These are phyloP conservation scores for Epicoccum sorghinum DNA, from an alignment of 2,329 filamentous ascomycete genomes.

Conservation along the genomic window DNA sequence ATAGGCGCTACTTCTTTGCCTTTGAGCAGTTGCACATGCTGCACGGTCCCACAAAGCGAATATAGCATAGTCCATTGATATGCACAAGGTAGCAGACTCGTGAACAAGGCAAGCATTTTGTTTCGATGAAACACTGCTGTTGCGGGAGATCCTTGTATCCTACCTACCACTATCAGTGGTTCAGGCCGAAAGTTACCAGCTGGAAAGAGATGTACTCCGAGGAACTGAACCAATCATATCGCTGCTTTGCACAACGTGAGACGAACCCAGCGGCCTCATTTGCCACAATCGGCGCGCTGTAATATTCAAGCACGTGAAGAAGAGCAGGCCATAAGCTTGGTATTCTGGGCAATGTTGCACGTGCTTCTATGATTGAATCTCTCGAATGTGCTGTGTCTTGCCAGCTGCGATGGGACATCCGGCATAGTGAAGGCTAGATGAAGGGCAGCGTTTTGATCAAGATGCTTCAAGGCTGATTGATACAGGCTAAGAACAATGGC, in stretches of 20 bases:
- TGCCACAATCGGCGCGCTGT: slow-evolving; percentile 7
- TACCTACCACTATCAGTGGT: not conserved
- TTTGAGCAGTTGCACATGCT: not conserved
- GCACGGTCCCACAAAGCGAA: not conserved
- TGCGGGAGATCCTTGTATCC: not conserved
- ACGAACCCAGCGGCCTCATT: slow-evolving; percentile 12
- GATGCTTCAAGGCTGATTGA: too few species aligned
- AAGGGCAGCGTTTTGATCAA: too few species aligned
- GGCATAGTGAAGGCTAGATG: too few species aligned
- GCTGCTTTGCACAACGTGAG: slow-evolving; percentile 26
- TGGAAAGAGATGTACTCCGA: slow-evolving; percentile 16
- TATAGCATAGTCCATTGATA: not conserved
- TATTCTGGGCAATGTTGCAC: slow-evolving; percentile 5
- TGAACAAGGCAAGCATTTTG: slow-evolving; percentile 3
- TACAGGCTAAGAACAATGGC: too few species aligned
- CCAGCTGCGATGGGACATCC: too few species aligned
- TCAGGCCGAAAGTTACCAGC: slow-evolving; percentile 14
- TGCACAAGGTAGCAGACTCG: not conserved
- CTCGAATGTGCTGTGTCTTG: too few species aligned
- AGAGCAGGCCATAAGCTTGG: slow-evolving; percentile 10
- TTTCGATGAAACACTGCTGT: slow-evolving; percentile 3
- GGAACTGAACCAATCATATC: slow-evolving; percentile 18
- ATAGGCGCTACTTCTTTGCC: not conserved
- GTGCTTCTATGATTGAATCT: not conserved
- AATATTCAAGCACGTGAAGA: slow-evolving; percentile 6